Evolutionary conservation across 2,329 filamentous ascomycete species (phyloP), one percentile per base, ranked within the genome.

Genomic region (Cryphonectria naterciae): DNA sequence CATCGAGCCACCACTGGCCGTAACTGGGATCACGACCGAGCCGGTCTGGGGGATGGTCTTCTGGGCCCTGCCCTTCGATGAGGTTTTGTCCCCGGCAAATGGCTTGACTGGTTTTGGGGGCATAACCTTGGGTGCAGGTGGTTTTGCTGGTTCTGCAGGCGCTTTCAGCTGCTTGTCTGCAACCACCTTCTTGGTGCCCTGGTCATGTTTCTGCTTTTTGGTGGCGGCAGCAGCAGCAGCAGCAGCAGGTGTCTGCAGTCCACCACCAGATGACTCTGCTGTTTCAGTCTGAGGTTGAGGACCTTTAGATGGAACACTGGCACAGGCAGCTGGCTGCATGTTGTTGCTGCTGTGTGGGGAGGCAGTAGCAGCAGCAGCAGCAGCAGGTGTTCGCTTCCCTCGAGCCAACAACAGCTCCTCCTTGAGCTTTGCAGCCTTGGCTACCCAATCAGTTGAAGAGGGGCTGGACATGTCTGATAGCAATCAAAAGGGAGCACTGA

Each of bases 341-440:
- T n/a, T n/a, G 46, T n/a, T 49, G 52, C 32, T 56, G 52, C n/a
- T 52, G 52, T 56, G 52, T 8, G 19, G 43, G n/a, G 52, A 25
- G 52, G 25, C 11, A 28, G 25, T 0, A 17, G 52, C 25, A 7
- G 52, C 8, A 70, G 61, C 65, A 65, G 70, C 43, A 52, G 43
- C 62, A 49, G 25, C 15, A 35, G 41, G 22, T 49, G 46, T 10
- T 10, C 46, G 22, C 46, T 49, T 49, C 22, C 8, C 22, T 11
- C 46, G 19, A 10, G 46, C n/a, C 46, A 68, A 68, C 63, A 65
- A 43, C 22, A 64, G 39, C 25, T 35, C 15, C 25, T 43, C 41
- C 25, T 65, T 65, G 63, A 65, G 63, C 43, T 37, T 46, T 22
- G 63, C 63, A 35, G 28, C 43, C 28, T 32, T 19, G 17, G 63